Conservation (phyloP, 2,329 filamentous ascomycete genomes). For the Fusarium pseudonygamai region DNA sequence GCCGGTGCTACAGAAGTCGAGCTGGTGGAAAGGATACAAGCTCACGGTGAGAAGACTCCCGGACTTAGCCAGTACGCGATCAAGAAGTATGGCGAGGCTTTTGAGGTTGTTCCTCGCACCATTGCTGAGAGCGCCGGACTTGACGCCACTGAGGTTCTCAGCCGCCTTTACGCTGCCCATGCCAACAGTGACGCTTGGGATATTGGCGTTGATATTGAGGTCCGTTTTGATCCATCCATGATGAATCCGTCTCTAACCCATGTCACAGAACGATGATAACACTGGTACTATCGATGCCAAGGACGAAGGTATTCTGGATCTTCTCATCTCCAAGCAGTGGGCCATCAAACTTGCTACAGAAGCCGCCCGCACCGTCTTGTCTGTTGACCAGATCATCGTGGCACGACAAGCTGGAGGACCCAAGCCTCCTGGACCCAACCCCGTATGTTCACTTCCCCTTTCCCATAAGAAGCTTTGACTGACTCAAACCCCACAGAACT, state of each 20-base stretch:
- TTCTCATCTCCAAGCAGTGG: constrained; percentile 93
- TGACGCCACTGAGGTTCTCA: constrained; percentile 96
- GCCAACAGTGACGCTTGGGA: constrained; percentile 88
- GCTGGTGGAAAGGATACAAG: constrained; percentile 89
- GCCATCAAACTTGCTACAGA: constrained; percentile 97
- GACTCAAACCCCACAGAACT: constrained; percentile 58
- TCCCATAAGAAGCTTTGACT: constrained; percentile 30
- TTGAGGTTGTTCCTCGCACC: constrained; percentile 94
- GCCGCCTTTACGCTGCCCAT: constrained; percentile 91
- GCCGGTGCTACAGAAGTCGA: constrained; percentile 95
- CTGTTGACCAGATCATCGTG: constrained; percentile 98
- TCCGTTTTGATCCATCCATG: constrained; percentile 47
- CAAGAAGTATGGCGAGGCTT: constrained; percentile 96
- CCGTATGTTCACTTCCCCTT: constrained; percentile 55
- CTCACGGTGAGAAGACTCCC: constrained; percentile 89
- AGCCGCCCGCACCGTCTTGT: constrained; percentile 90
- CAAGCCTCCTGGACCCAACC: constrained; percentile 94
- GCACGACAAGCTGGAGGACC: constrained; percentile 96
- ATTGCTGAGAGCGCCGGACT: constrained; percentile 94
- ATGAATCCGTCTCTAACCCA: constrained; percentile 31
- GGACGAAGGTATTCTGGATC: constrained; percentile 88
- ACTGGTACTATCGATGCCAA: constrained; percentile 86
- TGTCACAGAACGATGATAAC: constrained; percentile 73
- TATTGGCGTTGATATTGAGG: constrained; percentile 93
- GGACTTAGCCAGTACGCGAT: constrained; percentile 96